Percentiles rank a stretch among this genome's conserved stretches.
Conservation (phyloP, 169 alveolate species). For the Plasmodium gallinaceum region DNA sequence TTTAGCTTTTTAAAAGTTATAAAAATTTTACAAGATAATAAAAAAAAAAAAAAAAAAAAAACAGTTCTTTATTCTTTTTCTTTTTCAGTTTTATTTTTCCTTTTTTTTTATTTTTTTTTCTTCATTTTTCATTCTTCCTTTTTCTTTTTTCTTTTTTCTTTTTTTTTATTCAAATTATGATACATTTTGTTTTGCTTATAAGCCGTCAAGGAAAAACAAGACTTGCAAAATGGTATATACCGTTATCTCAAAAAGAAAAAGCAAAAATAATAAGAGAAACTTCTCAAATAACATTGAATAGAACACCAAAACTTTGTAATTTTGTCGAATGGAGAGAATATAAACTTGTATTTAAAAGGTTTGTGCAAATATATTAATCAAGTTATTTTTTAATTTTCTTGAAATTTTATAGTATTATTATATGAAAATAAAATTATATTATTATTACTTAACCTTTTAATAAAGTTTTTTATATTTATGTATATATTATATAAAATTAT, state of each 20-base stretch:
- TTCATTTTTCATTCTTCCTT: neutral
- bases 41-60: too few species aligned
- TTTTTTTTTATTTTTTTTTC: neutral
- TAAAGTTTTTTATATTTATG: neutral
- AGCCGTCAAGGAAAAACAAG: slow-evolving; percentile 98
- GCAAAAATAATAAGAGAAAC: slow-evolving; percentile 92
- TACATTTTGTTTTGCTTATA: slow-evolving; percentile 95
- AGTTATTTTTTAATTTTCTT: neutral
- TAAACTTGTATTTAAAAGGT: slow-evolving; percentile 96
- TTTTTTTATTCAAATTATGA: slow-evolving; percentile 87
- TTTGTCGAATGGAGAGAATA: slow-evolving; percentile 97
- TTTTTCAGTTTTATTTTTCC: slow-evolving; percentile 2
- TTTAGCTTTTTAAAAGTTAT: too few species aligned
- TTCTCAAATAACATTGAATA: slow-evolving; percentile 92
- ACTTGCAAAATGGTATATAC: slow-evolving; percentile 95
- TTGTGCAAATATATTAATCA: too few species aligned
- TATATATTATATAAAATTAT: neutral
- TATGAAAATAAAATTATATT: too few species aligned
- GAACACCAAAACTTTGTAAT: slow-evolving; percentile 96
- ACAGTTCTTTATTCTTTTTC: neutral
- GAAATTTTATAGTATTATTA: too few species aligned
- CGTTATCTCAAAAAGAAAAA: slow-evolving; percentile 88
- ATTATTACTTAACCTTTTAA: too few species aligned
- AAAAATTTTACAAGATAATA: too few species aligned
- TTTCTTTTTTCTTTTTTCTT: neutral